These are phyloP conservation scores for Guyanaporus albipodus DNA, from an alignment of 768 basidiomycete genomes.

Conservation along the genomic window DNA sequence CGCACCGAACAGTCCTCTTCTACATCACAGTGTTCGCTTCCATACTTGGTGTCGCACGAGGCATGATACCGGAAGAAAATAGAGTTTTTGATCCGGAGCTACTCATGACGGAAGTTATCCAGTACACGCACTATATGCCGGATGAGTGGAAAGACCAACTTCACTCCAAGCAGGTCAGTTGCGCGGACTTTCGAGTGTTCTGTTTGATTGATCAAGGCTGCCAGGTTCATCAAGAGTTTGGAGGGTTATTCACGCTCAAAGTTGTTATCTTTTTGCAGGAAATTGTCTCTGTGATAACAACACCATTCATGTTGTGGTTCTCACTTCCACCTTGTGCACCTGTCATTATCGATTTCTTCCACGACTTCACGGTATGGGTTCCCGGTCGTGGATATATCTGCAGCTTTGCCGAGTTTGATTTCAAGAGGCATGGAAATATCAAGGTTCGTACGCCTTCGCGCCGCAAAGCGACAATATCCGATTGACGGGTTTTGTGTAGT, in stretches of 20 bases:
- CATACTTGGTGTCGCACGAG: constrained; percentile 82
- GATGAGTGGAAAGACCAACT: constrained; percentile 85
- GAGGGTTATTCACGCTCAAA: constrained; percentile 92
- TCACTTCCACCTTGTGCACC: constrained; percentile 88
- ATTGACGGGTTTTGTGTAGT: constrained; percentile 39
- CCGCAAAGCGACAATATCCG: background rate
- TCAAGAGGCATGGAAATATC: constrained; percentile 89
- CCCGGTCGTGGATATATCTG: constrained; percentile 97
- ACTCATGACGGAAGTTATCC: constrained; percentile 87
- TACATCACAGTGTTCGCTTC: constrained; percentile 88
- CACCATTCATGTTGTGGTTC: constrained; percentile 92
- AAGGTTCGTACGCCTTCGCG: constrained; percentile 47
- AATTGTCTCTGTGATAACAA: constrained; percentile 84
- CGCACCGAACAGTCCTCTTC: constrained; percentile 89
- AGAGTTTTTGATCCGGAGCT: constrained; percentile 91
- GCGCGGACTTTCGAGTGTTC: background rate
- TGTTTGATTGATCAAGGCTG: background rate
- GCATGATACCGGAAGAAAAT: constrained; percentile 96
- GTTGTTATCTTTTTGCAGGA: constrained; percentile 84
- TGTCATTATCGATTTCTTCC: constrained; percentile 94
- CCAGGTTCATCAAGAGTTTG: constrained; percentile 88
- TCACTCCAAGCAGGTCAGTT: constrained; percentile 77
- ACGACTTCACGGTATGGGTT: constrained; percentile 95
- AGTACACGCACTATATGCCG: constrained; percentile 95
- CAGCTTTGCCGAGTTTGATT: constrained; percentile 98